phyloP scores from a whole-genome alignment of 2,329 filamentous ascomycete genomes.

The Epichloe bromicola region DNA sequence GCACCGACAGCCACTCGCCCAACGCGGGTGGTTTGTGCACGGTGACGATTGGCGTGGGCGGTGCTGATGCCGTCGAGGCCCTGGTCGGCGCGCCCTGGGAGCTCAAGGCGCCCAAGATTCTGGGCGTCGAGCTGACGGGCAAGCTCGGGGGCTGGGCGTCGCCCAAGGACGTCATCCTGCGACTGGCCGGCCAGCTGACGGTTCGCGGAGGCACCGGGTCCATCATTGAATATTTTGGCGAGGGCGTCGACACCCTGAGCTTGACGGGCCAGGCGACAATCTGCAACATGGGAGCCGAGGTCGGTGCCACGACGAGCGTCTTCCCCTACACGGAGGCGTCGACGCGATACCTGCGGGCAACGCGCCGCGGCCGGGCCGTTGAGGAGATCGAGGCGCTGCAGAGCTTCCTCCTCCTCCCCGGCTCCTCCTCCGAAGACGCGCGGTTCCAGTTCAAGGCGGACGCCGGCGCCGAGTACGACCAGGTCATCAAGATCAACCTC shows the following conservation, averaged over 20 bases:
- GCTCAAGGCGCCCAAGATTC: constrained; percentile 81
- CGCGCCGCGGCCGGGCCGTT: constrained; percentile 53
- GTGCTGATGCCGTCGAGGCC: constrained; percentile 92
- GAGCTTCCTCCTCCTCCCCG: constrained; percentile 30
- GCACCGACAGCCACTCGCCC: constrained; percentile 92
- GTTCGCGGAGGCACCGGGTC: constrained; percentile 89
- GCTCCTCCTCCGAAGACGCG: constrained; percentile 25
- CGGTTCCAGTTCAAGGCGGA: constrained; percentile 64
- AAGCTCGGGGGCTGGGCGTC: constrained; percentile 80
- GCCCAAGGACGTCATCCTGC: constrained; percentile 90
- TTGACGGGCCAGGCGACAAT: constrained; percentile 88
- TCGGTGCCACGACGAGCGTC: constrained; percentile 87
- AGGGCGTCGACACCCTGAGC: constrained; percentile 79
- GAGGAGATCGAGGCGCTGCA: constrained; percentile 49
- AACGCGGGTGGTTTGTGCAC: constrained; percentile 92
- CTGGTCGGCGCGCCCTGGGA: constrained; percentile 96
- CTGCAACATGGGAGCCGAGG: constrained; percentile 82
- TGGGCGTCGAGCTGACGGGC: constrained; percentile 76
- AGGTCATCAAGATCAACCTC: constrained; percentile 81
- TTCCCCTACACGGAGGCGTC: constrained; percentile 87
- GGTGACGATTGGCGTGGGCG: constrained; percentile 92
- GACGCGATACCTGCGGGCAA: constrained; percentile 74
- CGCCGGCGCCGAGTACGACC: constrained; percentile 72
- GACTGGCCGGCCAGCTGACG: constrained; percentile 77
- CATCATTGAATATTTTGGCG: constrained; percentile 88